phyloP scores from a whole-genome alignment of 192 early-diverging fungal genomes.

The Backusella morwellensis region DNA sequence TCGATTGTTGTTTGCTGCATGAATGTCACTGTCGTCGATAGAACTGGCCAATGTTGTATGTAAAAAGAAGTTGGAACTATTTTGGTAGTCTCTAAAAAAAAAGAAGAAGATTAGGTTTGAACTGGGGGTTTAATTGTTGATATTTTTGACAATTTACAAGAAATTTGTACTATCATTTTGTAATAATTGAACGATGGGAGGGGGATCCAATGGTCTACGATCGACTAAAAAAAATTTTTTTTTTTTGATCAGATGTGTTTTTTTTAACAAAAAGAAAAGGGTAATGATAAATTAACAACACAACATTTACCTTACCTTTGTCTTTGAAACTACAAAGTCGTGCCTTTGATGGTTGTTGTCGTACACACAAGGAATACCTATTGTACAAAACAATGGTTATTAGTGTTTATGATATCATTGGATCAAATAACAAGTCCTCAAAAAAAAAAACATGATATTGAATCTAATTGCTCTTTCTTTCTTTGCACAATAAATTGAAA shows the following conservation, averaged over 20 bases:
- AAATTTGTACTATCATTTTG: conserved; percentile 6
- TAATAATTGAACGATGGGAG: conserved; percentile 27
- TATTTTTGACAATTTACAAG: conserved; percentile 8
- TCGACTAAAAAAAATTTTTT: conserved; percentile 2
- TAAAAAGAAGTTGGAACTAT: conserved; percentile 93
- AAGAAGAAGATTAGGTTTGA: not conserved
- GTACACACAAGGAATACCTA: conserved; percentile 14
- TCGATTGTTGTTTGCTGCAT: conserved; percentile 59
- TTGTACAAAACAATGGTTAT: not conserved
- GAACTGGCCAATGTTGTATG: conserved; percentile 81
- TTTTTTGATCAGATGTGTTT: not conserved
- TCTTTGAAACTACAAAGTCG: conserved; percentile 21
- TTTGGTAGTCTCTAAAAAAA: conserved; percentile 35
- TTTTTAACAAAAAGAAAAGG: not conserved
- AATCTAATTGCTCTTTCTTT: not conserved
- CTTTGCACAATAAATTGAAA: not conserved
- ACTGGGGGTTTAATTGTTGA: not conserved
- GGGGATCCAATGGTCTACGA: conserved; percentile 28
- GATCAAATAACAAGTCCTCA: not conserved
- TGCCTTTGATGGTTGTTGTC: conserved; percentile 15
- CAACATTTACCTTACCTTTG: conserved; percentile 20
- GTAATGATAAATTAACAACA: not conserved
- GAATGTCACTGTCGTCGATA: conserved; percentile 74
- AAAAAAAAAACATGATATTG: not conserved
- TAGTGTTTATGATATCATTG: not conserved